Percentiles rank a stretch among this genome's conserved stretches.
These are phyloP conservation scores for Ustilago trichophora DNA, from an alignment of 1,284 basidiomycete species.

Conservation along the genomic window DNA sequence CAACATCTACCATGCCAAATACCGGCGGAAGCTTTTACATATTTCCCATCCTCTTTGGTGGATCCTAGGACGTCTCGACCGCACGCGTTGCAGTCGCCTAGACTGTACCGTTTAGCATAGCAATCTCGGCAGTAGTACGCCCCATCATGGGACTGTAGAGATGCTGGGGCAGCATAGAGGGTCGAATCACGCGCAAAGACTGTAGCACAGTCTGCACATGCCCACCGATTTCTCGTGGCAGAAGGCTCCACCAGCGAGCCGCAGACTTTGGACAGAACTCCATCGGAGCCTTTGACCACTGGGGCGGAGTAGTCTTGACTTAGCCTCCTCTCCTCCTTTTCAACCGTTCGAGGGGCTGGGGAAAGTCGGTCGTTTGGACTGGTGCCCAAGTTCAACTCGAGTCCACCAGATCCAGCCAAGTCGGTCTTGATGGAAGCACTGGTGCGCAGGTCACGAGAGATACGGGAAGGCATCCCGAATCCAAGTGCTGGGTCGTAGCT, in stretches of 20 bases:
- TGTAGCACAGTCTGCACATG: constrained; percentile 39
- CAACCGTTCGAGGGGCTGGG: no score
- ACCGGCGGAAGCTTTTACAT: constrained; percentile 39
- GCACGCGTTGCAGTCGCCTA: constrained; percentile 45
- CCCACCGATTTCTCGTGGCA: constrained; percentile 45
- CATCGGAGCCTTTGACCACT: constrained; percentile 41
- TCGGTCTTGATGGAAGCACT: background rate
- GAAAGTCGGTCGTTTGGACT: background rate
- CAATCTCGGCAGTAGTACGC: constrained; percentile 50
- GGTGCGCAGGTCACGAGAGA: constrained; percentile 40
- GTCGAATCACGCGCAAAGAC: constrained; percentile 57
- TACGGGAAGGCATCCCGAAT: constrained; percentile 50
- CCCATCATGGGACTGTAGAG: constrained; percentile 1
- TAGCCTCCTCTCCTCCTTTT: background rate
- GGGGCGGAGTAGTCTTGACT: constrained; percentile 49
- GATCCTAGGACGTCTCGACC: constrained; percentile 42
- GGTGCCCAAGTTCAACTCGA: background rate
- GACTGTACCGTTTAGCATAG: constrained; percentile 44
- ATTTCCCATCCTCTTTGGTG: constrained; percentile 57
- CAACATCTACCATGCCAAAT: constrained; percentile 58
- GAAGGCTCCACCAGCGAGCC: constrained; percentile 55
- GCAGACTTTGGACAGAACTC: constrained; percentile 52
- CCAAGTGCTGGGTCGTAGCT: constrained; percentile 23
- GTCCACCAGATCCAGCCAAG: no score
- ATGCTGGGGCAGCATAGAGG: constrained; percentile 51